These are phyloP conservation scores for Pseudogymnoascus sp. DNA, from an alignment of 2,329 filamentous ascomycete genomes.

Conservation along the genomic window DNA sequence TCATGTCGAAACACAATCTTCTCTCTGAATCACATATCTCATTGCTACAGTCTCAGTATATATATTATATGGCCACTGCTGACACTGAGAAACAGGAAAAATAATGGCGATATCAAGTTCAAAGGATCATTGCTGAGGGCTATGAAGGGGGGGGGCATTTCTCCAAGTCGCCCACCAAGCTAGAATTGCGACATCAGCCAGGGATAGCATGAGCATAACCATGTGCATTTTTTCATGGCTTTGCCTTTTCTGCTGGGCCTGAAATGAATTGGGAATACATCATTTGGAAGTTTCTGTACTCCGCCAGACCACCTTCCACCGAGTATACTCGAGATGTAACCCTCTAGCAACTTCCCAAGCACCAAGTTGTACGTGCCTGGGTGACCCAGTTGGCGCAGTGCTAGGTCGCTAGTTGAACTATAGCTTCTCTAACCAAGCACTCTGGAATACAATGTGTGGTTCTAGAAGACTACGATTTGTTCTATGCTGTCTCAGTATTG, in stretches of 20 bases:
- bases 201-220: not conserved
- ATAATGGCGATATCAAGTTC: not conserved
- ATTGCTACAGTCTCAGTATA: not conserved
- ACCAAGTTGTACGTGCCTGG: not conserved
- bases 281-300: not conserved
- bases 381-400: not conserved
- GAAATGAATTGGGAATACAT: not conserved
- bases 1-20: constrained; percentile 45
- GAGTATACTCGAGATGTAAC: not conserved
- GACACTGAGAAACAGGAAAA: not conserved
- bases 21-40: constrained; percentile 36
- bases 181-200: not conserved
- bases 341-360: not conserved
- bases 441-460: not conserved
- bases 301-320: not conserved
- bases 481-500: not conserved
- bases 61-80: not conserved
- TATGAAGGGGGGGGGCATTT: not conserved
- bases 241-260: not conserved
- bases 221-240: not conserved
- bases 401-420: not conserved
- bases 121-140: not conserved
- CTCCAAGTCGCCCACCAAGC: not conserved
- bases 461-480: not conserved
- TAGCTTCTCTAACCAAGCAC: not conserved